Evolutionary conservation across 768 basidiomycete species (phyloP), one percentile per base, ranked within the genome.

Genomic region (Termitomyces sp.): DNA sequence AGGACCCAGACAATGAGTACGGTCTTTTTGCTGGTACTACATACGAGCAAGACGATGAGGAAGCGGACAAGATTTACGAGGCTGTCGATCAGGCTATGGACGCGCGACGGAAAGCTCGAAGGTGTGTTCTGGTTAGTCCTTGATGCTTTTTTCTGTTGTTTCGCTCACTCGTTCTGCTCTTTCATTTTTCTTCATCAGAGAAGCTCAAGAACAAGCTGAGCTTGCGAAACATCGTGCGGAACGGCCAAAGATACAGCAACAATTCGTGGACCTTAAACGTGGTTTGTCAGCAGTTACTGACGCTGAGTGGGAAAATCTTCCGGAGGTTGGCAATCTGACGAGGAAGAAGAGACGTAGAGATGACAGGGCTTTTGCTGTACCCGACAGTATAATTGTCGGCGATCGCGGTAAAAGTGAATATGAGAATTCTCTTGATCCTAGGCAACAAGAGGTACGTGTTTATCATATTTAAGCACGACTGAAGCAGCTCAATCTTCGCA

Each of bases 1-100:
- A 95, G 71, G 96, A 99, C 70, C 97, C 96, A 24, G 97, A 99
- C 68, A 96, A 98, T 69, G 95, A 98, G 74, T 88, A 87, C 62
- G 96, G 96, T 26, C 80, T 98, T 6, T 98, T 99, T 68, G 92
- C 94, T 4, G 94, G 95, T 13, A 95, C 90, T 9, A 92, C 92
- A 0, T 98, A 99, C 69, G 95, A 99, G 69, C 88, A 90, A 56
- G 97, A 98, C 62, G 97, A 99, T 60, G 95, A 98, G 64, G 97
- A 98, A 70, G 97, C 96, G 0, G 96, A 98, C 71, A 83, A 81
- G 68, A 97, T 97, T 52, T 99, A 96, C 69, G 96, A 97, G 26
- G 65, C 76, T n/a, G 95, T 98, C 1, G 95, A 98, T 65, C 78
- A 83, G 43, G 85, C 85, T 29, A 95, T 99, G 90, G 96, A 98